Base-by-base conservation (phyloP, 2,329 filamentous ascomycete genomes). In the Ustulina deusta region DNA sequence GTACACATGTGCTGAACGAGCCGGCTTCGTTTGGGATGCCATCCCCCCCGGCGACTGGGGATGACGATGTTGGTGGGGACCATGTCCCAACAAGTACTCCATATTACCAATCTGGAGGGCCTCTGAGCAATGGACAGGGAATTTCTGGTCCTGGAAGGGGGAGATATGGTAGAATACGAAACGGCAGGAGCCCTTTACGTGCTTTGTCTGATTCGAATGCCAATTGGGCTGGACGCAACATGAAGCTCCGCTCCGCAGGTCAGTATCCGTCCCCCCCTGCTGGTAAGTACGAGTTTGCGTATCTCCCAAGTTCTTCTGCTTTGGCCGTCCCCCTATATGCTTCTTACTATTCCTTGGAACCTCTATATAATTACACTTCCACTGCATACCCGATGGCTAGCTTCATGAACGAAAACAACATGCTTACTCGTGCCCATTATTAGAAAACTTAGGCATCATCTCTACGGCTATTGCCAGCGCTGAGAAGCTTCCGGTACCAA, bases 381-480 rank as follows among this genome's bases (percentile, higher is more conserved):
- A 42, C 49, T 59, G 25, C 29, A 10, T 17, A 42, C 10, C 36
- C 3, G 11, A 34, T 54, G 9, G 29, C 46, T 46, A 13, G 25
- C 29, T 20, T 48, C 49, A 15, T 42, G 5, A 34, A 32, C 29
- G 29, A 38, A 17, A 56, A n/a, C 52, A 51, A 42, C 42, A 61
- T 60, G 46, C 72, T 77, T 61, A 76, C 68, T n/a, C 44, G 65
- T 52, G 68, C 34, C 29, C 25, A 63, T 61, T 72, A 20, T 78
- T 72, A 72, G 89, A 91, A 81, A 82, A 81, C 62, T 79, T 82
- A 11, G 94, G 94, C 63, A 97, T 97, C 77, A 97, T 97, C 71
- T 97, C 94, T 29, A 91, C 88, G 73, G 94, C 95, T 54, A 97
- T 97, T 76, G 94, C 94, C 68, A 97, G 93, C 77, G 93, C 94